Evolutionary conservation across 441 rosid species (phyloP).

Genomic region (Bruguiera hainesii): DNA sequence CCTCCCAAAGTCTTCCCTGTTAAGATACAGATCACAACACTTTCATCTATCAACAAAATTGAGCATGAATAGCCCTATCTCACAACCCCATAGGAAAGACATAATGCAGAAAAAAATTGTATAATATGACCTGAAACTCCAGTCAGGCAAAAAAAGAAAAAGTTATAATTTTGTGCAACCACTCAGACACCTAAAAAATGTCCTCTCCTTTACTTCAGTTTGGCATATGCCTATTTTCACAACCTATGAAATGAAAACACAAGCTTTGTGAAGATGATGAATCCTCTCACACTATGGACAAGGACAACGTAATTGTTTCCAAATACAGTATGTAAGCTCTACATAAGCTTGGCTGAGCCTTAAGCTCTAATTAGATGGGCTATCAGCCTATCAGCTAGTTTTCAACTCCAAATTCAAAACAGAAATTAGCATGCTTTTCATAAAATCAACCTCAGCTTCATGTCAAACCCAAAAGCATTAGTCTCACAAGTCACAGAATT

Average conservation of each 20-base stretch:
- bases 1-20: constrained; percentile 78
- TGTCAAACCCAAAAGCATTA: background rate
- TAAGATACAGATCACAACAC: constrained; percentile 5
- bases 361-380: background rate
- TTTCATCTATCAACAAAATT: background rate
- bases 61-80: background rate
- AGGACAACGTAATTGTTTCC: background rate
- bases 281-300: background rate
- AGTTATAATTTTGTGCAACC: background rate
- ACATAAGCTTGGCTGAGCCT: background rate
- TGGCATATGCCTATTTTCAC: background rate
- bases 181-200: background rate
- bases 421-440: background rate
- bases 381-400: background rate
- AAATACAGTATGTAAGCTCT: background rate
- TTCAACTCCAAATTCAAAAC: background rate
- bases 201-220: no score
- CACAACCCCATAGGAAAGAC: background rate
- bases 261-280: background rate
- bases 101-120: background rate
- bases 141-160: background rate
- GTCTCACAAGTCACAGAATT: background rate
- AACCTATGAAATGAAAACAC: background rate
- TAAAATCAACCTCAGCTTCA: background rate
- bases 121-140: background rate